phyloP scores from a whole-genome alignment of 2,329 filamentous ascomycete genomes.

The Magnaporthiopsis incrustans region DNA sequence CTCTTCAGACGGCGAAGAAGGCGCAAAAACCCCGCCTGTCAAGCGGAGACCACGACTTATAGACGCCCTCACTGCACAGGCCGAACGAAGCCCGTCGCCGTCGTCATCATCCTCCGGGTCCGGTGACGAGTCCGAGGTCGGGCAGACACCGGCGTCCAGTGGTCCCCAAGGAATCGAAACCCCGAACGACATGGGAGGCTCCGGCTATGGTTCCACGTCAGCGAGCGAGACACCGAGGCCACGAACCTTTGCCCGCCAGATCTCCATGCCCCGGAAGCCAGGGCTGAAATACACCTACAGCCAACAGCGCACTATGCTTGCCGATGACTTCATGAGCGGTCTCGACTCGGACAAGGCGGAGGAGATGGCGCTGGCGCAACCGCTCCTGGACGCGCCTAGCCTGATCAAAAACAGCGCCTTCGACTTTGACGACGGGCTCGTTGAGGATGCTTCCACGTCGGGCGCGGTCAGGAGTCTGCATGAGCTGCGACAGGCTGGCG shows the following conservation, averaged over 20 bases:
- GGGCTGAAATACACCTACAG: slow-evolving; percentile 31
- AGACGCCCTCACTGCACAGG: slow-evolving; percentile 33
- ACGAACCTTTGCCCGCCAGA: slow-evolving; percentile 15
- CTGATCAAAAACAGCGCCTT: slow-evolving; percentile 17
- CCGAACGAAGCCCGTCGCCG: slow-evolving; percentile 18
- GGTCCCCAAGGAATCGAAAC: not conserved
- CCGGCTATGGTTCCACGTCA: slow-evolving; percentile 8
- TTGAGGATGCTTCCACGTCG: slow-evolving; percentile 32
- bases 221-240: slow-evolving; percentile 12
- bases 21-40: slow-evolving; percentile 5
- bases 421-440: slow-evolving; percentile 34
- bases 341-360: slow-evolving; percentile 13
- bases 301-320: slow-evolving; percentile 27
- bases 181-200: not conserved
- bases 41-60: slow-evolving; percentile 26
- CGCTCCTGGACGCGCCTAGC: slow-evolving; percentile 16
- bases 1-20: not conserved
- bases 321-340: slow-evolving; percentile 20
- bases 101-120: slow-evolving; percentile 7
- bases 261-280: slow-evolving; percentile 20
- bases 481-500: slow-evolving; percentile 57
- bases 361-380: slow-evolving; percentile 17
- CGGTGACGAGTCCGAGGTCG: slow-evolving; percentile 10
- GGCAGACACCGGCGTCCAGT: slow-evolving; percentile 14
- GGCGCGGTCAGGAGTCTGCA: slow-evolving; percentile 55